phyloP scores from a whole-genome alignment of 805 yeast genomes.

The Yamadazyma endophytica region DNA sequence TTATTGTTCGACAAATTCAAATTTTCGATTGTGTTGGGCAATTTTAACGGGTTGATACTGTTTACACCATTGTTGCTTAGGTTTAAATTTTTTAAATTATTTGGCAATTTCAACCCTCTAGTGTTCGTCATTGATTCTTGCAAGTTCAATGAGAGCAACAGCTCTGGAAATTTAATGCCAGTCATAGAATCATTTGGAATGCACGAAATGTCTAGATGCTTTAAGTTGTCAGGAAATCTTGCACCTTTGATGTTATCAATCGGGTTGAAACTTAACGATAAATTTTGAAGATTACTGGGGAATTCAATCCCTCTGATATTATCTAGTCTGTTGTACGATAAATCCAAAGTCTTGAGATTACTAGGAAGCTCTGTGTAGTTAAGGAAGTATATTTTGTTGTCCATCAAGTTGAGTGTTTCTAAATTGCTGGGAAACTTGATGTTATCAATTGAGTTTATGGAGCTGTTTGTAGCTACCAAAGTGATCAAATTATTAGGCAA shows the following conservation, averaged over 20 bases:
- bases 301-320: slow-evolving; percentile 32
- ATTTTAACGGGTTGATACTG: slow-evolving; percentile 40
- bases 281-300: slow-evolving; percentile 25
- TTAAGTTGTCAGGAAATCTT: slow-evolving; percentile 34
- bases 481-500: slow-evolving; percentile 28
- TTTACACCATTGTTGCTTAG: slow-evolving; percentile 39
- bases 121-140: slow-evolving; percentile 44
- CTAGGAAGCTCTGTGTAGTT: slow-evolving; percentile 37
- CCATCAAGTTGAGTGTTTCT: slow-evolving; percentile 28
- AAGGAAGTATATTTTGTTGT: slow-evolving; percentile 35
- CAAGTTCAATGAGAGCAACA: slow-evolving; percentile 29
- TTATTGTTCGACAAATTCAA: slow-evolving; percentile 36
- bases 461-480: slow-evolving; percentile 31
- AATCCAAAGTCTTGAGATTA: slow-evolving; percentile 24
- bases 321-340: slow-evolving; percentile 39
- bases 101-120: slow-evolving; percentile 39
- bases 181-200: slow-evolving; percentile 45
- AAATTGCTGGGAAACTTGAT: slow-evolving; percentile 30
- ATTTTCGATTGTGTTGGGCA: slow-evolving; percentile 37
- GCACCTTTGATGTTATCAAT: slow-evolving; percentile 40
- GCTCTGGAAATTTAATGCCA: slow-evolving; percentile 43
- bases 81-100: slow-evolving; percentile 24
- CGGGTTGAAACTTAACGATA: slow-evolving; percentile 35
- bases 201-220: slow-evolving; percentile 35
- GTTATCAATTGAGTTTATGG: slow-evolving; percentile 31